phyloP scores from a whole-genome alignment of 371 early-diverging fungal species.

The Lichtheimia ramosa region DNA sequence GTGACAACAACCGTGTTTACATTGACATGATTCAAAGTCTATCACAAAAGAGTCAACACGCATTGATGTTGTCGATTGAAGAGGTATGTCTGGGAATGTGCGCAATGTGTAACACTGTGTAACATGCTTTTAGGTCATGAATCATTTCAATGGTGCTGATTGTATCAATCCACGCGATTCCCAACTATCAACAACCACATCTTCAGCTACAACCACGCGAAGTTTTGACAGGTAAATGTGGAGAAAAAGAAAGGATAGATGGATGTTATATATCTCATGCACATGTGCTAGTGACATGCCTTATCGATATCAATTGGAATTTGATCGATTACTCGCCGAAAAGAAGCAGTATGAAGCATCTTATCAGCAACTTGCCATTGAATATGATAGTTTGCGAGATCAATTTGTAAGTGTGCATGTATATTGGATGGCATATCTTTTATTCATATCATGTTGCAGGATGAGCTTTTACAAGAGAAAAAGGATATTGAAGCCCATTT shows the following conservation, averaged over 20 bases:
- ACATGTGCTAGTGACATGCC: conserved; percentile 30
- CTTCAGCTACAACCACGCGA: conserved; percentile 20
- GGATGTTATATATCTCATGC: no score
- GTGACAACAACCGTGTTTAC: conserved; percentile 76
- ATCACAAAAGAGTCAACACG: conserved; percentile 74
- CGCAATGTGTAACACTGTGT: background rate
- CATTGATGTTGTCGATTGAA: conserved; percentile 91
- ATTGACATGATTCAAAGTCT: conserved; percentile 86
- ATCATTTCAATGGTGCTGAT: conserved; percentile 35
- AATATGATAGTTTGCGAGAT: conserved; percentile 51
- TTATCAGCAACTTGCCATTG: conserved; percentile 48
- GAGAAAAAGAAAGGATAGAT: background rate
- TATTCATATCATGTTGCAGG: conserved; percentile 36
- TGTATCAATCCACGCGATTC: conserved; percentile 22
- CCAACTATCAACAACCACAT: conserved; percentile 23
- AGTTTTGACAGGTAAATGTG: conserved; percentile 21
- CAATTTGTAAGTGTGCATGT: conserved; percentile 53
- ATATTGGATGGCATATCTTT: no score
- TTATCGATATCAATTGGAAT: conserved; percentile 40
- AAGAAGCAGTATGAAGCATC: conserved; percentile 59
- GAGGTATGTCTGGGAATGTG: conserved; percentile 3
- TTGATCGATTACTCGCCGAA: conserved; percentile 39
- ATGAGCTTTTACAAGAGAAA: conserved; percentile 65
- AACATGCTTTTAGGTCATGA: conserved; percentile 25
- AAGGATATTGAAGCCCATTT: conserved; percentile 62